Conservation (phyloP, 192 early-diverging fungal genomes). For the Oehlia diaphana region DNA sequence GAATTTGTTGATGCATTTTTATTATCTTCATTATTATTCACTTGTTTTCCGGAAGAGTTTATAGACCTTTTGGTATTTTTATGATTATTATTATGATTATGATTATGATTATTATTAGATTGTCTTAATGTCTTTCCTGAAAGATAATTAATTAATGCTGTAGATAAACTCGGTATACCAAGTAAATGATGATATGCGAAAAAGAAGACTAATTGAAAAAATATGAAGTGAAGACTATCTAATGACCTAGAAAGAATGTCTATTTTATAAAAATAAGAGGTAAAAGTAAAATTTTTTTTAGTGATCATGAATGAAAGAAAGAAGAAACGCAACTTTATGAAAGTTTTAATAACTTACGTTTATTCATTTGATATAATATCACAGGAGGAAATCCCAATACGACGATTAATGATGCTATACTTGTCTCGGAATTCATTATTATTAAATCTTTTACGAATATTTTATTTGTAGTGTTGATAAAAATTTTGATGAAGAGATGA, state of each 20-base stretch:
- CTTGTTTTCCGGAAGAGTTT: background rate
- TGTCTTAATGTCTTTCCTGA: slow-evolving; percentile 20
- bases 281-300: no score
- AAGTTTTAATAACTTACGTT: background rate
- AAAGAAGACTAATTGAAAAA: slow-evolving; percentile 43
- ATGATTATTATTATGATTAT: slow-evolving; percentile 30
- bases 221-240: slow-evolving; percentile 39
- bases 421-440: background rate
- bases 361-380: slow-evolving; percentile 3
- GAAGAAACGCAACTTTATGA: background rate
- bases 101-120: slow-evolving; percentile 4
- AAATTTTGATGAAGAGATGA: no score
- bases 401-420: background rate
- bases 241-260: slow-evolving; percentile 36
- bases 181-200: slow-evolving; percentile 39
- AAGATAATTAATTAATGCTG: slow-evolving; percentile 32
- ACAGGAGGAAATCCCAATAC: background rate
- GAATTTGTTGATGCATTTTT: no score
- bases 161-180: slow-evolving; percentile 35
- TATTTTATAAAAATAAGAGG: background rate
- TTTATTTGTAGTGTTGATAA: background rate
- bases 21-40: no score
- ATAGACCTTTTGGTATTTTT: slow-evolving; percentile 6
- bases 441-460: background rate
- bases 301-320: no score